Evolutionary conservation across 768 basidiomycete species (phyloP), one percentile per base, ranked within the genome.

Genomic region (Suillus subluteus): DNA sequence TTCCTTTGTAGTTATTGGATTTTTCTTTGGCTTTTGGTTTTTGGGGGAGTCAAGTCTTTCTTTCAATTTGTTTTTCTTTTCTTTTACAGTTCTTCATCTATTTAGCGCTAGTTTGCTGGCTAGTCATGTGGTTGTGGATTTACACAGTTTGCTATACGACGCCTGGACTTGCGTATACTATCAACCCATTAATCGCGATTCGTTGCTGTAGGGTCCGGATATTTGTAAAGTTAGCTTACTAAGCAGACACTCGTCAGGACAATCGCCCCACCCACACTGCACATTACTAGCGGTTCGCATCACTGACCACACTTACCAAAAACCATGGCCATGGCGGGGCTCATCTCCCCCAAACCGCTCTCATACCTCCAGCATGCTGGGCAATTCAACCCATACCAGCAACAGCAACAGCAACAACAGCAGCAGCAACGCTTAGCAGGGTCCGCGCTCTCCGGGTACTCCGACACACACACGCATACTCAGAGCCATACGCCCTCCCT

Each of bases 281-380:
- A 30, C 30, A 18, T 35, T 55, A 32, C 26, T 52, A 2, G 52
- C 54, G 2, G 54, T 41, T 59, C 23, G 38, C 58, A 59, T 59
- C 58, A 59, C 38, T 23, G 52, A 54, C 50, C 30, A 54, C 52
- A 16, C 54, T 41, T 41, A 11, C 21, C 30, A 41, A 41, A 69
- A 72, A 55, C 18, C 32, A 55, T 55, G 54, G 54, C 70, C 67
- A 88, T 88, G 87, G 86, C 87, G 79, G 85, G 87, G 75, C 84
- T 87, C 70, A 79, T 88, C 67, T 88, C 87, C 70, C 87, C 87
- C 58, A 87, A 84, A 73, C 87, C 87, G 62, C 78, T 87, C 62
- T 86, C 86, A 4, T 87, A 89, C 79, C 82, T 89, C 71, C 89
- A 91, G 73, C 87, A 88, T 66, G 83, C 82, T 66, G 75, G 82